Base-by-base conservation (phyloP, 2,329 filamentous ascomycete species). In the Aspergillaceae sp. region DNA sequence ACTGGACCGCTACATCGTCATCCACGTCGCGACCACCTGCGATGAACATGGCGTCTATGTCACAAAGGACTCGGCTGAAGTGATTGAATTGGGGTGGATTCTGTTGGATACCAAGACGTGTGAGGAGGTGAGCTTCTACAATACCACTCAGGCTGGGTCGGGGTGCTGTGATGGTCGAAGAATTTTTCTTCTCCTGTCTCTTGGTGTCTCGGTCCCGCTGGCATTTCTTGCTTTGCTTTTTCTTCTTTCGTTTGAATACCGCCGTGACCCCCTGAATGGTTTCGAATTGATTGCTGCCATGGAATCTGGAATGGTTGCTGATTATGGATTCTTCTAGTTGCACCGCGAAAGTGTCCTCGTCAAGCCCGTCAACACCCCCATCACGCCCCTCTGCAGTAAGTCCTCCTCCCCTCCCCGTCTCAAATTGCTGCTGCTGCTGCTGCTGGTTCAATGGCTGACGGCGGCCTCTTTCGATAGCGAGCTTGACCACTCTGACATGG, bases 31-130 rank as follows among this genome's bases (percentile, higher is more conserved):
- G 54, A 98, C 92, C 33, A 98, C 92, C 58, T 98, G 92, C 73
- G 92, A 98, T 70, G 92, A 98, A 70, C 92, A 98, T 72, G 92
- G 92, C 53, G 92, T 98, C 56, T 98, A 98, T 70, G 92, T 98
- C 49, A 98, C 92, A 50, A 97, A 97, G 73, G 92, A 98, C 72
- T 97, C 92, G 49, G 92, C 92, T 52, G 92, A 98, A 75, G 92
- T 98, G 56, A 98, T 98, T 70, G 92, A 98, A 79, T 79, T 98
- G 65, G 92, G 91, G 54, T 98, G 92, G 92, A 95, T 97, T 64
- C 74, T 98, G 62, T 78, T 96, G 53, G 90, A 96, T 67, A 85
- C 88, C 56, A 92, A 91, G 74, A 85, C 80, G 53, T 86, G 89
- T 60, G 90, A 96, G 60, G 90, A 96, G 85, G 90, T 95, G 76